Base-by-base conservation (phyloP, 441 rosid genomes). In the Pelargonium citronellum region DNA sequence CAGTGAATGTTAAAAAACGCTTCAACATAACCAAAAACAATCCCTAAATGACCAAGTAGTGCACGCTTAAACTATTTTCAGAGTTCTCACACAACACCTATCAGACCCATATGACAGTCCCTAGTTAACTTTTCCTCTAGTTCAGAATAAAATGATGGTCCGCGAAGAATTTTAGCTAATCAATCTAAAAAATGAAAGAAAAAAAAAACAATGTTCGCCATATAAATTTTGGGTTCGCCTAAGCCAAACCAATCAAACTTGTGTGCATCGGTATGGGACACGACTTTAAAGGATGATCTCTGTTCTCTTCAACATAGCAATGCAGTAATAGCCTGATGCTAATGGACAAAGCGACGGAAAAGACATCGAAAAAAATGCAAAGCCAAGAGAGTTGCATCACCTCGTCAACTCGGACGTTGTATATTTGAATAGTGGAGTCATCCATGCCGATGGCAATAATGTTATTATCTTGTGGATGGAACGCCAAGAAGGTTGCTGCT, bases 401-500 rank as follows among this genome's bases (percentile, higher is more conserved):
- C 97, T 91, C 89, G 63, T 85, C 89, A 15, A 82, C 84, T 58
- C 89, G 83, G 55, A 83, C 95, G 83, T 89, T 85, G 77, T 85
- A 89, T 64, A 91, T 91, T 75, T 85, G 87, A 71, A 91, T 86
- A 65, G 89, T 79, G 4, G 88, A 86, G 78, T 91, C 95, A 68
- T 91, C 95, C 97, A 89, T 91, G 70, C 95, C 97, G 11, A 91
- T 86, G 37, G 97, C 97, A 62, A 89, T 83, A 30, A 91, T 81
- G 64, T 91, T 89, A 66, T 89, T 91, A 77, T 91, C 97, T 75
- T 79, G 91, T 53, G 95, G 95, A 79, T 91, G 92, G 74, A 89
- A 87, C 20, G 92, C 91, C 39, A 91, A 84, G 66, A 83, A 91
- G 13, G 95, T 91, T 22, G 91, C 92, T 27, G 92, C 92, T 15